Percentiles rank a stretch among this genome's conserved stretches.
Conservation (phyloP, 139 green algal genomes). For the Chlorella sp. region DNA sequence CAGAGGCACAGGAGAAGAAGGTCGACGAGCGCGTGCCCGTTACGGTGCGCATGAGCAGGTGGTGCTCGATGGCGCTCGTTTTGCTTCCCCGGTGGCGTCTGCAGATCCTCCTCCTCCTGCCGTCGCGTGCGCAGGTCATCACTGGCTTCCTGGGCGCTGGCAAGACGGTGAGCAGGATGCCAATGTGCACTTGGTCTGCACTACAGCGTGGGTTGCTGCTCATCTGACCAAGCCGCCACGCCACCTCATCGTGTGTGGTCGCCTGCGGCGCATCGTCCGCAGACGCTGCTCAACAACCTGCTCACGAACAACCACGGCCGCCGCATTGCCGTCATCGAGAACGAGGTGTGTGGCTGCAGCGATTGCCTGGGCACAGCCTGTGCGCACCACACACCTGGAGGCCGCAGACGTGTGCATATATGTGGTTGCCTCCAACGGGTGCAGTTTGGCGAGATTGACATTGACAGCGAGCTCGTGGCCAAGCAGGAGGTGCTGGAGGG, state of each 20-base stretch:
- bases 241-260: too few species aligned
- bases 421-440: too few species aligned
- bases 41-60: too few species aligned
- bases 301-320: slow-evolving; percentile 78
- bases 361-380: not conserved
- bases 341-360: slow-evolving; percentile 24
- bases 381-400: too few species aligned
- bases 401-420: too few species aligned
- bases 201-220: too few species aligned
- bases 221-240: too few species aligned
- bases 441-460: slow-evolving; percentile 96
- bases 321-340: slow-evolving; percentile 79
- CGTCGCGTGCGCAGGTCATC: too few species aligned
- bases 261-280: too few species aligned
- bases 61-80: too few species aligned
- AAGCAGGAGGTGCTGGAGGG: slow-evolving; percentile 40
- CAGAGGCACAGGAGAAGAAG: not conserved
- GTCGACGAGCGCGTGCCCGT: not conserved
- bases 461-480: slow-evolving; percentile 80
- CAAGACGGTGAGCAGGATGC: slow-evolving; percentile 50
- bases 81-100: too few species aligned
- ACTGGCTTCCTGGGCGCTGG: slow-evolving; percentile 90
- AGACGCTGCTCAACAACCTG: slow-evolving; percentile 92
- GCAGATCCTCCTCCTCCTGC: too few species aligned
- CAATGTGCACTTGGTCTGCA: not conserved